phyloP scores from a whole-genome alignment of 768 basidiomycete species.

The Termitomyces titanicus region DNA sequence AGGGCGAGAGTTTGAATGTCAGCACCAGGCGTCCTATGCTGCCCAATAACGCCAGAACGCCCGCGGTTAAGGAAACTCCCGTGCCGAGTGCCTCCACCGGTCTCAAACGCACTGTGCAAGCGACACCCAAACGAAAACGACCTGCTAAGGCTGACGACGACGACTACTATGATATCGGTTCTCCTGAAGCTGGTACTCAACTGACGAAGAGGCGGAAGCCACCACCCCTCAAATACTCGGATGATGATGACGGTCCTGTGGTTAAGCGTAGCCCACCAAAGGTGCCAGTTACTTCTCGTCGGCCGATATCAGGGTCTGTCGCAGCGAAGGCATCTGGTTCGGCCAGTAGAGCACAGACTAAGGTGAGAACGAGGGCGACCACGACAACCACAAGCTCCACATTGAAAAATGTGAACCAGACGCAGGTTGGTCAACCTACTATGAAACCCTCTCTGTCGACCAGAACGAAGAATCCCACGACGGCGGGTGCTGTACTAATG shows the following conservation, averaged over 20 bases:
- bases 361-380: not conserved
- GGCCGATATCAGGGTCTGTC: not conserved
- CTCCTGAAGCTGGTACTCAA: not conserved
- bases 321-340: not conserved
- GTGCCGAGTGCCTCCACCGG: too few species aligned
- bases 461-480: conserved; percentile 1
- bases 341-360: conserved; percentile 3
- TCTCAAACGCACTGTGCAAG: not conserved
- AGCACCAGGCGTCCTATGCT: not conserved
- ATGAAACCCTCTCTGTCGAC: not conserved
- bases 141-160: not conserved
- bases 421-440: conserved; percentile 1
- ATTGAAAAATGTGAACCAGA: not conserved
- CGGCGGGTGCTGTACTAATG: not conserved
- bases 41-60: not conserved
- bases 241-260: not conserved
- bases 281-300: not conserved
- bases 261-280: not conserved
- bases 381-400: not conserved
- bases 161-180: not conserved
- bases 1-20: not conserved
- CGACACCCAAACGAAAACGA: conserved; percentile 8
- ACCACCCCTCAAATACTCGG: not conserved
- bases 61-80: not conserved
- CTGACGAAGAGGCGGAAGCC: not conserved